Evolutionary conservation across 1,139 yeast genomes (phyloP), one percentile per base, ranked within the genome.

Genomic region (Taiozyma sp.): DNA sequence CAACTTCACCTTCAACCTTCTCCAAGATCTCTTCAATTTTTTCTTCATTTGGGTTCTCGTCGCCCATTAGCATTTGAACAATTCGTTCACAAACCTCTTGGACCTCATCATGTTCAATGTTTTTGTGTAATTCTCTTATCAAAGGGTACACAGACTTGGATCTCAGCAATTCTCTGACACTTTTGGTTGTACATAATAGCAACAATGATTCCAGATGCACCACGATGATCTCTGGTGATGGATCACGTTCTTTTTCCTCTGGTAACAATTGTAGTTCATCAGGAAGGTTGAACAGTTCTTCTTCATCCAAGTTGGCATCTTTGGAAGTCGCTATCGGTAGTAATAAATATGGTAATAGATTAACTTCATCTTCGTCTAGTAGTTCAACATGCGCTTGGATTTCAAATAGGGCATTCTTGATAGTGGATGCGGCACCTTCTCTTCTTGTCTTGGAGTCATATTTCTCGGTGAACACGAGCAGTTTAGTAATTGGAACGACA

Each of bases 391-490:
- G 98, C 43, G 79, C 70, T 44, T 83, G 79, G 3, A 88, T 75
- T 64, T 91, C 97, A 63, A 93, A 93, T 48, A 91, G 72, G 0
- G 95, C 80, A 69, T 93, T 93, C 65, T 93, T 93, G 59, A 93
- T 87, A 6, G 97, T 88, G 2, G 96, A 86, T 1, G 96, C 96
- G 46, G 89, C 93, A 62, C 97, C 98, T 66, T 86, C 91, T 67
- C 98, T 79, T 72, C 98, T 82, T 37, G 82, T 80, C 60, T 81
- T 83, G 22, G 88, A 77, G 57, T 85, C 91, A 61, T 83, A 83
- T 61, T 83, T 82, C 63, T 88, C 95, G 3, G 96, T 88, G 69
- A 89, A 89, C 0, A 86, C 95, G 53, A 89, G 73, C 35, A 93
- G 68, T 65, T 90, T 88, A 24, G 91, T 79, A 44, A 90, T 71